Evolutionary conservation across 176 grass and related monocot species (phyloP), one percentile per base, ranked within the genome.

Genomic region (Zizania latifolia): DNA sequence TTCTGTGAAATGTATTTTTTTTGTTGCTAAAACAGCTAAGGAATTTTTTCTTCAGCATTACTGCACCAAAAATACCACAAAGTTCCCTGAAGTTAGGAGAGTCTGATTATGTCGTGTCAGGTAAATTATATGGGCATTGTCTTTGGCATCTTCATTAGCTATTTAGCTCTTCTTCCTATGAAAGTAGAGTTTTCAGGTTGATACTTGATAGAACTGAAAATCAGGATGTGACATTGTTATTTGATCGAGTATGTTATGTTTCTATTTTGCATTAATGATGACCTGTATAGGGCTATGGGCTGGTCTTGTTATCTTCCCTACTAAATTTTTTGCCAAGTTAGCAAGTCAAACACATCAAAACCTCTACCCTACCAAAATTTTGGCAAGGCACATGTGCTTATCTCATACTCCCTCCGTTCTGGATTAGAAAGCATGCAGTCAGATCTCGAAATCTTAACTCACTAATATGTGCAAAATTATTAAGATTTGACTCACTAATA

Each of bases 51-150:
- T 40, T 34, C 79, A 99, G 95, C n/a, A 88, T 99, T 6, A 99
- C 95, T 80, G 84, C 90, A 19, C 95, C 91, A 65, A 82, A 89
- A 90, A 92, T 99, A 84, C 71, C 84, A 73, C 51, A 35, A 76
- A 92, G 82, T 78, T 82, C 95, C 82, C 84, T 99, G 67, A 90
- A 84, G 77, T 70, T 60, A 62, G 95, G 95, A 53, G 95, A 99
- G 64, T 92, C 89, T 64, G 44, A 99, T 86, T 99, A 92, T 45
- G 84, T 90, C 54, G 86, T 88, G 27, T 86, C 86, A 79, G 89
- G 95, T 97, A 88, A 80, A 69, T 40, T 64, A 1, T 65, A 10
- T 54, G 21, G 17, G 46, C 28, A 28, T 16, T 72, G 16, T 62
- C 6, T 44, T 54, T 13, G 11, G 7, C 10, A 71, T 72, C 4